Evolutionary conservation across 2,329 filamentous ascomycete species (phyloP), one percentile per base, ranked within the genome.

Genomic region (Clonostachys sp.): DNA sequence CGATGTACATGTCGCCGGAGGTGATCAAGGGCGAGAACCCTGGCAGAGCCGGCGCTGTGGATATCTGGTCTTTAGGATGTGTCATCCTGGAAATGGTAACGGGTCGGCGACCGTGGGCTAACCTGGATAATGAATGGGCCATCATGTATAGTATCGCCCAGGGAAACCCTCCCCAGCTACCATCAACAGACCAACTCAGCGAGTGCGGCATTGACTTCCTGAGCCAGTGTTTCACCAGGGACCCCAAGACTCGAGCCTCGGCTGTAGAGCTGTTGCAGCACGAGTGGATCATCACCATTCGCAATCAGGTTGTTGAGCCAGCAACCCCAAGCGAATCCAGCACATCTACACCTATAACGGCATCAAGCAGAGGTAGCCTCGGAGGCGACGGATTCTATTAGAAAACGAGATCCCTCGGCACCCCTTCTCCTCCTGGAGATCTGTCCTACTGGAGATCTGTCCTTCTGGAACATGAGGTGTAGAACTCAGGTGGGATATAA

Each of bases 81-180:
- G 94, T 99, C 36, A 89, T 99, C 54, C 80, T 96, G 40, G 94
- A 99, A 67, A 97, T 99, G 92, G 90, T 90, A 5, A 99, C 94
- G 0, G 94, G 94, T 17, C 83, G 91, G 52, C 84, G 92, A 14
- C 94, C 94, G 2, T 99, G 94, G 94, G 90, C 91, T 24, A 90
- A 86, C 54, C 83, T 97, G 42, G 94, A 99, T 72, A 99, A 99
- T 63, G 94, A 99, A 67, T 99, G 91, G 91, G 94, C 94, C 40
- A 97, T 99, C 71, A 99, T 99, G 94, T 99, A 96, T 78, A 97
- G 97, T 73, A 99, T 99, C 61, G 94, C 94, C 2, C 92, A 96
- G 63, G 94, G 94, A 54, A 95, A 96, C 58, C 88, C 91, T 44
- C 94, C 94, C 6, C 86, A 90, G 62, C 76, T 96, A 48, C 94